Evolutionary conservation across 345 rosid genomes (phyloP), one percentile per base, ranked within the genome.

Genomic region (Linum tenue): DNA sequence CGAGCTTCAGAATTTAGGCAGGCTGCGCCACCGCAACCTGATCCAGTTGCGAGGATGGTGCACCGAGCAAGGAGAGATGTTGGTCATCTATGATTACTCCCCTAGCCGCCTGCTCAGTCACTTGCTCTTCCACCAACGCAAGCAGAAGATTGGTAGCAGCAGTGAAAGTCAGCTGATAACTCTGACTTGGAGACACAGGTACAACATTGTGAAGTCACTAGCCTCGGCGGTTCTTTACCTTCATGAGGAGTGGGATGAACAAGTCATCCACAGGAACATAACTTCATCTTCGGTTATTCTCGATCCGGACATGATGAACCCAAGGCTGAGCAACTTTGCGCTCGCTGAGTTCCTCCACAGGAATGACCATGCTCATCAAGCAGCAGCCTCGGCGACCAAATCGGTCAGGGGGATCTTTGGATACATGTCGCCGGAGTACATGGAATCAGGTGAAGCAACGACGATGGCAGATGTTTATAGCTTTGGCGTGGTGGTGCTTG

Each of bases 31-130:
- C 60, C 86, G 97, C 61, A 86, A 76, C 81, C 86, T 94, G 2
- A 82, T 94, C 59, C 95, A 84, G 74, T 96, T 94, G 66, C 87
- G 95, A 0, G 99, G 99, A 6, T 94, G 97, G 97, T 94, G 99
- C 80, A 90, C 95, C 2, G 96, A 90, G 72, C 96, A 84, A 55
- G 99, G 99, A 31, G 99, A 90, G 85, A 90, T 94, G 99, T 89
- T 94, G 2, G 92, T 90, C 2, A 84, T 94, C 41, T 88, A 90
- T 37, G 97, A 94, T 74, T 86, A 90, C 65, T 85, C 92, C 0
- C 85, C 84, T 0, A 94, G 77, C 40, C 85, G 82, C 63, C 75
- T 69, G 62, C 76, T 94, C 55, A 94, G 96, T 73, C 91, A 86
- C 75, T 86, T 85, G 71, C 91, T 90, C 39, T 88, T 85, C 74